phyloP scores from a whole-genome alignment of 257 asterid species.

The Solanum sparsipilum region DNA sequence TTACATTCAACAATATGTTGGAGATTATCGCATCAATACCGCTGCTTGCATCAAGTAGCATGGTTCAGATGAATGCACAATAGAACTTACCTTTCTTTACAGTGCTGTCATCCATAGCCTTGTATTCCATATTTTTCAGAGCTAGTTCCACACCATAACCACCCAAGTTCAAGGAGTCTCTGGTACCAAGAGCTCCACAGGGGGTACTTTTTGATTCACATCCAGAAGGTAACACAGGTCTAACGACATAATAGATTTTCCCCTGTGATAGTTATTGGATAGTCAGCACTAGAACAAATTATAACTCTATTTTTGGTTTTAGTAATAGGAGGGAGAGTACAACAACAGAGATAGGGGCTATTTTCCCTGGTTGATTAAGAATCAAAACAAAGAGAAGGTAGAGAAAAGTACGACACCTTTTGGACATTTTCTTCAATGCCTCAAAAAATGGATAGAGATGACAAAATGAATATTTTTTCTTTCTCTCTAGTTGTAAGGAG shows the following conservation, averaged over 20 bases:
- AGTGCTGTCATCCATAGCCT: conserved; percentile 94
- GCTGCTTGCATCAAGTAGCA: not conserved
- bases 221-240: conserved; percentile 85
- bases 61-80: not conserved
- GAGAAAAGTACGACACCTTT: not conserved
- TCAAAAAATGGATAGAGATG: not conserved
- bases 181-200: conserved; percentile 86
- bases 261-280: conserved; percentile 39
- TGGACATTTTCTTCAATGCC: not conserved
- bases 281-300: not conserved
- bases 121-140: conserved; percentile 97
- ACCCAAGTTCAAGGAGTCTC: conserved; percentile 71
- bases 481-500: not conserved
- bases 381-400: not conserved
- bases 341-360: not conserved
- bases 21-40: not conserved
- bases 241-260: conserved; percentile 61
- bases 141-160: conserved; percentile 99
- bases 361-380: not conserved
- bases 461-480: not conserved
- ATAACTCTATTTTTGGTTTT: not conserved
- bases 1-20: not conserved
- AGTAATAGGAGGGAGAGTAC: not conserved
- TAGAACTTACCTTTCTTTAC: conserved; percentile 53
- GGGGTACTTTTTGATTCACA: conserved; percentile 63